These are phyloP conservation scores for Pyrenochaeta sp. DNA, from an alignment of 2,329 filamentous ascomycete species.

Conservation along the genomic window DNA sequence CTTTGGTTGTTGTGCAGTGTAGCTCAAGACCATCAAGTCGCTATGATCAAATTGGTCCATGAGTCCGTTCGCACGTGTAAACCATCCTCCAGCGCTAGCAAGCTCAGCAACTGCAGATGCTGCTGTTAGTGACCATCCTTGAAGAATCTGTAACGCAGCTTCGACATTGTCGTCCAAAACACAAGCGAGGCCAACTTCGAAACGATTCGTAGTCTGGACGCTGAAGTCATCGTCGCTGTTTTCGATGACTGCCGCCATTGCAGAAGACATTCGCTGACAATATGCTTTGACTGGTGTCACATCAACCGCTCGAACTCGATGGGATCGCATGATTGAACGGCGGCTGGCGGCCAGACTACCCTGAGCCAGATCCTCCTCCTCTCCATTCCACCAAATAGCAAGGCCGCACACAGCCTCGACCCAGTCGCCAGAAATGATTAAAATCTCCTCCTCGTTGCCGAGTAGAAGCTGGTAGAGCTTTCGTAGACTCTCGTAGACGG, in stretches of 20 bases:
- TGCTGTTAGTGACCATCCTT: constrained; percentile 81
- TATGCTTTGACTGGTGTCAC: constrained; percentile 71
- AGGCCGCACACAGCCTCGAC: constrained; percentile 85
- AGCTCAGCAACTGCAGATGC: constrained; percentile 82
- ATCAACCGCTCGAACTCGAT: constrained; percentile 56
- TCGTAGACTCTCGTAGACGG: constrained; percentile 84
- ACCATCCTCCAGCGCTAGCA: constrained; percentile 83
- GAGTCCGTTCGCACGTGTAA: constrained; percentile 62
- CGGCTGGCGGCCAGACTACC: constrained; percentile 56
- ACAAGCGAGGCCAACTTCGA: constrained; percentile 83
- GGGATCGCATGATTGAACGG: constrained; percentile 49
- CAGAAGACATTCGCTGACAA: constrained; percentile 73
- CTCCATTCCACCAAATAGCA: constrained; percentile 91
- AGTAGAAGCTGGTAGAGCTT: constrained; percentile 82
- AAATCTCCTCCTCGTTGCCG: constrained; percentile 76
- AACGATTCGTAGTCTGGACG: constrained; percentile 75
- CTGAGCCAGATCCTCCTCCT: constrained; percentile 57
- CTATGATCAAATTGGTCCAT: constrained; percentile 78
- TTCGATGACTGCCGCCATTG: constrained; percentile 71
- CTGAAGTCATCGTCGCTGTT: constrained; percentile 72
- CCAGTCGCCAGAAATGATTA: constrained; percentile 86
- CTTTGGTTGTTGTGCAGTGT: constrained; percentile 46
- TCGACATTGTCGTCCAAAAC: constrained; percentile 84
- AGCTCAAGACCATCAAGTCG: constrained; percentile 83
- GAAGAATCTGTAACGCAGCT: constrained; percentile 75